Evolutionary conservation across 2,329 filamentous ascomycete genomes (phyloP).

Genomic region (Neonectria punicea): DNA sequence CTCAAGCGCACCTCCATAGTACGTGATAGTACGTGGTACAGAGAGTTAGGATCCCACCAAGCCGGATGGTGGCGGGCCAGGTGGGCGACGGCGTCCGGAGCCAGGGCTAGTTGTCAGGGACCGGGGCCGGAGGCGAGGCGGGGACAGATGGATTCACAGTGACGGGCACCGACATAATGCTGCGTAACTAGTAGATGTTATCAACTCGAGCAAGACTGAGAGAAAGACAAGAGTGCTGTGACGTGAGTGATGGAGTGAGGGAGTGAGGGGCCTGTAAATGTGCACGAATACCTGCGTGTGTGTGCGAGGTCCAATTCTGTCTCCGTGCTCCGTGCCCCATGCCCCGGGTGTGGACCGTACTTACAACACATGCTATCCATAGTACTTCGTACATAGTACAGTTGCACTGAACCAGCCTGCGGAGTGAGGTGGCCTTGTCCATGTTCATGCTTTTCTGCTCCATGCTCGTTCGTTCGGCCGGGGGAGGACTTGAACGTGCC

Average conservation of each 20-base stretch:
- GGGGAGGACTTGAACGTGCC: slow-evolving; percentile 13
- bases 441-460: slow-evolving; percentile 17
- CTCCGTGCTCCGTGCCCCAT: slow-evolving; percentile 1
- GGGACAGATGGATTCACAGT: slow-evolving; percentile 7
- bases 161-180: slow-evolving; percentile 29
- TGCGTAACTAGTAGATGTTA: slow-evolving; percentile 4
- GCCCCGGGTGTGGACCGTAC: not conserved
- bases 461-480: slow-evolving; percentile 22
- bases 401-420: slow-evolving; percentile 21
- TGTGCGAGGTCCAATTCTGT: not conserved
- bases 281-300: slow-evolving; percentile 1
- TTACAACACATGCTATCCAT: not conserved
- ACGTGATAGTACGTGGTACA: too few relatives aligned
- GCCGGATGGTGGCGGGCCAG: slow-evolving; percentile 3
- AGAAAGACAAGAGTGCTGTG: not conserved
- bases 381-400: not conserved
- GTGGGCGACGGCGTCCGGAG: slow-evolving; percentile 11
- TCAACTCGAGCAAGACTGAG: slow-evolving; percentile 26
- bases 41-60: slow-evolving; percentile 17
- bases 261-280: slow-evolving; percentile 11
- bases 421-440: slow-evolving; percentile 25
- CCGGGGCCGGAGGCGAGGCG: slow-evolving; percentile 32
- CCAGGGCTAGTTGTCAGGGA: slow-evolving; percentile 30
- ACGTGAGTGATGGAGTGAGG: not conserved
- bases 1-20: slow-evolving; percentile 14